Evolutionary conservation across 1,139 yeast genomes (phyloP), one percentile per base, ranked within the genome.

Genomic region (Geotrichum restrictum): DNA sequence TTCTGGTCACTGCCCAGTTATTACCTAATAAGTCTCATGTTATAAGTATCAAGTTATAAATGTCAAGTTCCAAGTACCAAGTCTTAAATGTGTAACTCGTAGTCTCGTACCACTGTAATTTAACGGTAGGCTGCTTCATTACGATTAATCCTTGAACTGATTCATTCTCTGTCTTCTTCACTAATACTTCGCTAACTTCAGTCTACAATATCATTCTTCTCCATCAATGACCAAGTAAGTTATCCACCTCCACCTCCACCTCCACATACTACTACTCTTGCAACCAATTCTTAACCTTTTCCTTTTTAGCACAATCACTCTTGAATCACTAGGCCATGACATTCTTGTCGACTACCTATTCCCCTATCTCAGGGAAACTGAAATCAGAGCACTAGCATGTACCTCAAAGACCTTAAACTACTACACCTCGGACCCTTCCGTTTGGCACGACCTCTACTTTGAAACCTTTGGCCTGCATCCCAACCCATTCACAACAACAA

Each of bases 371-470:
- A 59, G 57, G 2, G 53, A 52, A 19, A 27, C 45, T 2, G 69
- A 66, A 46, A 55, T 66, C 27, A 21, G 50, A n/a, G 45, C 51
- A n/a, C 48, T 66, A n/a, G 46, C 62, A 10, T n/a, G 19, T 11
- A 58, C 65, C 2, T 59, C 60, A 47, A 56, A 48, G 33, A 36
- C 45, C 18, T 53, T 66, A 14, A 34, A 57, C 14, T 53, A 54
- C 1, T 52, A 57, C 43, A 56, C 61, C 5, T 46, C 50, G 18
- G 60, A 58, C 22, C 64, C 65, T 8, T 55, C 66, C 6, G 65
- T 64, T 1, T 66, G 70, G 70, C 68, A 62, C 48, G 64, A 60
- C 51, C 56, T 64, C 34, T 66, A 59, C 50, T 53, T 48, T 39
- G 56, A 57, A 31, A 56, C 61, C 10, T 66, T 65, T 55, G 66